A percentile compares a stretch with the other conserved stretches of the same genome.
Conservation (phyloP, 768 basidiomycete species). For the Cubamyces sp. region DNA sequence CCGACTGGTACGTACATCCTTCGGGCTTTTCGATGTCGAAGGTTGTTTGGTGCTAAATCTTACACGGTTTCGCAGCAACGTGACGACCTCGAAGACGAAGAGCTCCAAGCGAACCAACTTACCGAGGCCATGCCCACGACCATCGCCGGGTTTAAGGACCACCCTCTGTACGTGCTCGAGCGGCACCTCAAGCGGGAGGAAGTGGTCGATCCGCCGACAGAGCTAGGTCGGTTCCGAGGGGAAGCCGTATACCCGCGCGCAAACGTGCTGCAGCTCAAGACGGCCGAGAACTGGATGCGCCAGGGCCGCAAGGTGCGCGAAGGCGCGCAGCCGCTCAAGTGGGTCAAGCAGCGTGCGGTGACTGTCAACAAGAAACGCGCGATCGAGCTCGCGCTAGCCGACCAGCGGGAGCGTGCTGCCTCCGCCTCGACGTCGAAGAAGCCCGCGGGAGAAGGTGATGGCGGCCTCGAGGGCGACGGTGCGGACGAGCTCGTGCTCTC, state of each 20-base stretch:
- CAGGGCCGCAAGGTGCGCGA: conserved; percentile 73
- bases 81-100: conserved; percentile 92
- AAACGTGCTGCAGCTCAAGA: conserved; percentile 84
- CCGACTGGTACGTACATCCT: conserved; percentile 62
- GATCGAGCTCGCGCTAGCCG: conserved; percentile 57
- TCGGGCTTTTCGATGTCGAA: neutral
- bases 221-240: conserved; percentile 90
- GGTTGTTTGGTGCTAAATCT: neutral
- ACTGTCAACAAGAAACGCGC: conserved; percentile 82
- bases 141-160: conserved; percentile 92
- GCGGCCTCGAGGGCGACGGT: conserved; percentile 36
- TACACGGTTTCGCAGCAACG: conserved; percentile 59
- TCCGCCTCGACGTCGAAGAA: conserved; percentile 10
- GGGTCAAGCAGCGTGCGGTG: conserved; percentile 81
- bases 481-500: conserved; percentile 23
- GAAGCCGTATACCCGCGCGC: conserved; percentile 90
- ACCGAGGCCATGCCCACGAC: conserved; percentile 94
- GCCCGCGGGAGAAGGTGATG: conserved; percentile 28
- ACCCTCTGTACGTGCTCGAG: conserved; percentile 70
- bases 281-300: conserved; percentile 94
- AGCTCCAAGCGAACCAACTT: conserved; percentile 74
- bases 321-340: conserved; percentile 86
- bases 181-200: conserved; percentile 77
- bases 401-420: conserved; percentile 36
- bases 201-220: conserved; percentile 77